Evolutionary conservation across 441 rosid genomes (phyloP).

Genomic region (Metrosideros polymorpha): DNA sequence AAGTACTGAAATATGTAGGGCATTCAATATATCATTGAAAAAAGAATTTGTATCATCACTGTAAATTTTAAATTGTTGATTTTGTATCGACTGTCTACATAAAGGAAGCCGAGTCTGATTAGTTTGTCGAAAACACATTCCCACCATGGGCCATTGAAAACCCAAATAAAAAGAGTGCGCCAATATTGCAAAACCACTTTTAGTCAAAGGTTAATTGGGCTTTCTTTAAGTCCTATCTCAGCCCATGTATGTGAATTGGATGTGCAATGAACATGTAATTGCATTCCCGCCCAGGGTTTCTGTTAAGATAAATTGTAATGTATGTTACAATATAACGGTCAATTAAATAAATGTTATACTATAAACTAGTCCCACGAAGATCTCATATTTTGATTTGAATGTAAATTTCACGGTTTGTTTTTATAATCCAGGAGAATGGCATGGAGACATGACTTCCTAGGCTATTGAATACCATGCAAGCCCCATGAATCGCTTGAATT

Average conservation of each 20-base stretch:
- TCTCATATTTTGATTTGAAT: neutral
- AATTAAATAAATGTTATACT: neutral
- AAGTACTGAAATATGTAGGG: neutral
- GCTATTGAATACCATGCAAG: accelerated
- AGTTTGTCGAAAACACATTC: neutral
- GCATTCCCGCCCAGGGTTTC: neutral
- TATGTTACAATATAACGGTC: neutral
- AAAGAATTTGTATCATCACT: neutral
- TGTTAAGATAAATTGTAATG: neutral
- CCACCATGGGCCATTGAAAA: neutral
- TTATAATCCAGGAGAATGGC: neutral
- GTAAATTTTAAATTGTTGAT: too few relatives aligned
- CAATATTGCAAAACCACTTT: neutral
- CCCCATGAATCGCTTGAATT: neutral
- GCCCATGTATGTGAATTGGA: neutral
- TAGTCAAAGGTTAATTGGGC: neutral
- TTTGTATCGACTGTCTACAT: accelerated
- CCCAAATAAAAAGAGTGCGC: too few relatives aligned
- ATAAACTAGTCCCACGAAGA: neutral
- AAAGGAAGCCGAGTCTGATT: too few relatives aligned
- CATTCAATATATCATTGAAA: neutral
- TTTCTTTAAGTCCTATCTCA: neutral
- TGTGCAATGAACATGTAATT: accelerated
- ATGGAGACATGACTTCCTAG: neutral
- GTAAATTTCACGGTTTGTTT: too few relatives aligned